Percentiles rank a stretch among this genome's conserved stretches.
These are phyloP conservation scores for Penicillium sp. DNA, from an alignment of 2,329 filamentous ascomycete species.

Conservation along the genomic window DNA sequence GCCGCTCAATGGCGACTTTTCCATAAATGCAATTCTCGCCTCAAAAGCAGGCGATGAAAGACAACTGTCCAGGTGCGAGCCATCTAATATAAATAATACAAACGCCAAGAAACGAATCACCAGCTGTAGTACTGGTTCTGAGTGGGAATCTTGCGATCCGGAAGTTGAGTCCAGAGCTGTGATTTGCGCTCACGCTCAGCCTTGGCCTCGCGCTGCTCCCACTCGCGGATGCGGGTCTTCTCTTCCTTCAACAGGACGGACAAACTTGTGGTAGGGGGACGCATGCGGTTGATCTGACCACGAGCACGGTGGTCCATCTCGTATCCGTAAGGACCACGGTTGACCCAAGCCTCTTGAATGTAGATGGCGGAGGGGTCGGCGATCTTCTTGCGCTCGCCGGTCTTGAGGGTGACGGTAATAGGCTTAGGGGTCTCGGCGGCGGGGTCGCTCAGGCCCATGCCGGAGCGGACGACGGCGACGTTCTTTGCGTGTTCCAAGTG, in stretches of 20 bases:
- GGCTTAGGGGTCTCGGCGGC: conserved; percentile 38
- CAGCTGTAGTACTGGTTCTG: conserved; percentile 91
- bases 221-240: conserved; percentile 78
- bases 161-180: conserved; percentile 84
- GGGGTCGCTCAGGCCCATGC: conserved; percentile 71
- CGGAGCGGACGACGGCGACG: conserved; percentile 73
- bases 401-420: conserved; percentile 69
- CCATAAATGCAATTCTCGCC: conserved; percentile 15
- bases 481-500: conserved; percentile 82
- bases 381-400: conserved; percentile 71
- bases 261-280: conserved; percentile 73
- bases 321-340: conserved; percentile 66
- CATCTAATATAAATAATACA: conserved; percentile 31
- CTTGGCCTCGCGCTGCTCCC: conserved; percentile 76
- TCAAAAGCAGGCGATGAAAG: conserved; percentile 17
- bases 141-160: conserved; percentile 78
- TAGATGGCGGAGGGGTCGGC: conserved; percentile 80
- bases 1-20: conserved; percentile 11
- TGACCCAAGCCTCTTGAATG: conserved; percentile 90
- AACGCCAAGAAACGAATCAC: conserved; percentile 55
- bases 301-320: conserved; percentile 72
- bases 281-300: conserved; percentile 68
- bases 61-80: conserved; percentile 19
- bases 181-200: conserved; percentile 71
- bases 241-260: conserved; percentile 89